Evolutionary conservation across 495 filamentous ascomycete species (phyloP), one percentile per base, ranked within the genome.

Genomic region (Jackrogersella minutella): DNA sequence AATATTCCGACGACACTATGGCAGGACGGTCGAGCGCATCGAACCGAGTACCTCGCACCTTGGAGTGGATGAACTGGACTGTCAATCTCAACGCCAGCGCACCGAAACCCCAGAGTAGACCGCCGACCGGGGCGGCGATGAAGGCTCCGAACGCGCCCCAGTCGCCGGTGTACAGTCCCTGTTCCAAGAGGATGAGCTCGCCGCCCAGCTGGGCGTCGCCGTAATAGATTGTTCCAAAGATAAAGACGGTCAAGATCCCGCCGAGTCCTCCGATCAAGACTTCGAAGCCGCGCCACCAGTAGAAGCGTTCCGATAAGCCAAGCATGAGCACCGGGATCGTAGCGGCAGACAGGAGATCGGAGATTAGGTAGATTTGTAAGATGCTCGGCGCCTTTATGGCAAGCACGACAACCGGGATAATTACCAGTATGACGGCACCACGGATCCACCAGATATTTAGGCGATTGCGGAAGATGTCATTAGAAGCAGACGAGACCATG

Each of bases 61-160:
- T 86, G 8, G 88, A 82, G n/a, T 70, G 52, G 28, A 80, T 57
- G 58, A 75, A 89, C 56, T 85, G 86, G 16, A 78, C 78, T 0
- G 71, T 65, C 5, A 91, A 66, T 16, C 90, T 81, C 22, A 85
- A 60, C 14, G 64, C 79, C 24, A 88, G 79, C 13, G 87, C 88
- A 13, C 79, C 84, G 40, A 85, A 81, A 13, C 84, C 87, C 86
- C 88, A 93, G 31, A 93, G 76, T 9, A 93, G 54, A 6, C 89
- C 88, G 6, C 90, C 90, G 13, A 91, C 66, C 1, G 90, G 90
- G 4, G 88, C 88, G n/a, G 87, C 90, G 9, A 91, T 81, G 54
- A 92, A 93, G n/a, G 89, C 89, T 49, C 90, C 90, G 69, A 93
- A 93, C 5, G 82, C 87, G 62, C 85, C 87, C 90, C 90, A 93